A percentile compares a stretch with the other conserved stretches of the same genome.
These are phyloP conservation scores for Trametes sp. DNA, from an alignment of 1,284 basidiomycete genomes.

Conservation along the genomic window DNA sequence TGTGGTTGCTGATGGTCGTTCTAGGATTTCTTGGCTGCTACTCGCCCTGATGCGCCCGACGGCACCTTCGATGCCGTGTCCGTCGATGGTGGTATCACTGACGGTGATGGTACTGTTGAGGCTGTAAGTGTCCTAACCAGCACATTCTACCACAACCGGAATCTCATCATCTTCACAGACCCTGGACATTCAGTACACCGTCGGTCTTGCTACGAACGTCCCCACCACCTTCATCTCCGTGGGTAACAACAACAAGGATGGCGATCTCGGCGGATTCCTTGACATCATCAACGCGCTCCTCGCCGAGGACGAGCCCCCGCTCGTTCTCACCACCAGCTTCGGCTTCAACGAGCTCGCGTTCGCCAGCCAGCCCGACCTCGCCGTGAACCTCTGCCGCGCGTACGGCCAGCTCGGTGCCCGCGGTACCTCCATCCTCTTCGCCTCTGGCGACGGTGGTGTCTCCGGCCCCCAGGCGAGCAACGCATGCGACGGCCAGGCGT, in stretches of 20 bases:
- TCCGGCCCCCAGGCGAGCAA: conserved; percentile 66
- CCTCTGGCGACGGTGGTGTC: conserved; percentile 68
- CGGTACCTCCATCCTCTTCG: conserved; percentile 69
- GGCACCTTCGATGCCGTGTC: conserved; percentile 35
- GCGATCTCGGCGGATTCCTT: conserved; percentile 37
- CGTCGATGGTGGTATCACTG: conserved; percentile 47
- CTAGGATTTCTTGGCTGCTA: conserved; percentile 57
- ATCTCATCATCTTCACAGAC: conserved; percentile 38
- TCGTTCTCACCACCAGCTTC: conserved; percentile 51
- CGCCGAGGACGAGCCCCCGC: conserved; percentile 40
- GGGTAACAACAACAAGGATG: conserved; percentile 31
- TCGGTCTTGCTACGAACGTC: conserved; percentile 62
- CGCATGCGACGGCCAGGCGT: conserved; percentile 49
- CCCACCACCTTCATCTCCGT: conserved; percentile 33
- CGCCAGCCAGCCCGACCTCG: conserved; percentile 55
- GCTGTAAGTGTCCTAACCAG: conserved; percentile 21
- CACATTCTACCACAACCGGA: background rate
- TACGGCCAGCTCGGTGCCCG: conserved; percentile 59
- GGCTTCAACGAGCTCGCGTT: conserved; percentile 61
- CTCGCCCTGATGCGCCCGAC: conserved; percentile 54
- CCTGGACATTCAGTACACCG: conserved; percentile 70
- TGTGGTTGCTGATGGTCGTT: background rate
- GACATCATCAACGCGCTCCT: conserved; percentile 45
- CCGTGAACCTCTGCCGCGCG: conserved; percentile 47
- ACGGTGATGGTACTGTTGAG: conserved; percentile 34